Base-by-base conservation (phyloP, 2,329 filamentous ascomycete genomes). In the Colletotrichum sp. region DNA sequence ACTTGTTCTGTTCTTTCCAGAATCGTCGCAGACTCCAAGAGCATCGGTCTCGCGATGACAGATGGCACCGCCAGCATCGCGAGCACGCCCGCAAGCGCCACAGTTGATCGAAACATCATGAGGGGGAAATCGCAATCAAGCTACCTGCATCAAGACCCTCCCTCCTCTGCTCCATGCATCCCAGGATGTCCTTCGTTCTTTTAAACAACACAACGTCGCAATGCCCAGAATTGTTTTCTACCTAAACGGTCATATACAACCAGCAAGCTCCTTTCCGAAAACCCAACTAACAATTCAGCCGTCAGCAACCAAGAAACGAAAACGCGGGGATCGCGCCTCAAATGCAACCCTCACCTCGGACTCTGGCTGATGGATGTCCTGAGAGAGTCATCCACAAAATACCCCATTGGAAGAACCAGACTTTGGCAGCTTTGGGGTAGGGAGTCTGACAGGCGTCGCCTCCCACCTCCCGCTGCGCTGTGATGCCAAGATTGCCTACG, bases 41-140 rank as follows among this genome's bases (percentile, higher is more conserved):
- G 30, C 34, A 60, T 30, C 25, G 61, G 60, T 25, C 32, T 71
- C 16, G 67, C 68, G 22, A 52, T 2, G 13, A 19, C 39, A 1
- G 52, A 68, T 39, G 52, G 52, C 8, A n/a, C n/a, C 1, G 57
- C 30, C 39, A 69, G 39, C 30, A 52, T 19, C 4, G n/a, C 44
- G 19, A 70, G 13, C 6, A 36, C 22, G 52, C 48, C 25, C 34
- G 34, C 34, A 15, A 60, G n/a, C n/a, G 48, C 7, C 19, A 32
- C 39, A n/a, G 5, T 13, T 1, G 36, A 63, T 22, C n/a, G 39
- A 52, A 71, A 2, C 68, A 71, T 71, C 15, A 28, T 64, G 13
- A 8, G 5, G 3, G 39, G 2, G 0, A n/a, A 1, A 22, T 3
- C 9, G 1, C 36, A 28, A 4, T 2, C 3, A 1, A 59, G 0